phyloP scores from a whole-genome alignment of 768 basidiomycete genomes.

The Tylopilus subfusipes region DNA sequence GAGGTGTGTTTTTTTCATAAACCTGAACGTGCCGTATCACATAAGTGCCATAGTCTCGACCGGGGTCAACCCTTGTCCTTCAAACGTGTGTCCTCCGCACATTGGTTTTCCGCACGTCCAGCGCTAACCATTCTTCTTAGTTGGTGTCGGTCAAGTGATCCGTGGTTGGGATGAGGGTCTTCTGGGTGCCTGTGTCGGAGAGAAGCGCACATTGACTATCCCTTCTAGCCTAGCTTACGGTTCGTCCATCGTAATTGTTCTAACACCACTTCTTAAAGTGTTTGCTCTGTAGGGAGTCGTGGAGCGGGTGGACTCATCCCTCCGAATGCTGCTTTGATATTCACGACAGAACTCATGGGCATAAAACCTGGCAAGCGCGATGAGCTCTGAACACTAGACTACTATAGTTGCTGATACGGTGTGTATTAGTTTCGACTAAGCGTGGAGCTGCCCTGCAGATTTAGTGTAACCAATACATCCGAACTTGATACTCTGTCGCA shows the following conservation, averaged over 20 bases:
- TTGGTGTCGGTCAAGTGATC: constrained; percentile 80
- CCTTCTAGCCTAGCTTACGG: constrained; percentile 81
- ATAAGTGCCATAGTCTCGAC: constrained; percentile 48
- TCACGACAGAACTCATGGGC: constrained; percentile 80
- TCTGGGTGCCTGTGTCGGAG: constrained; percentile 77
- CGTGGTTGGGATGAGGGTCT: constrained; percentile 84
- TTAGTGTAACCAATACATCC: neutral
- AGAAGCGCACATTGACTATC: constrained; percentile 88
- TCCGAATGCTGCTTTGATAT: constrained; percentile 72
- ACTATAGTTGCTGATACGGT: neutral
- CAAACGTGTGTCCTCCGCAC: constrained; percentile 52
- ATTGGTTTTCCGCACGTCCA: neutral
- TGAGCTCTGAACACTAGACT: constrained; percentile 47
- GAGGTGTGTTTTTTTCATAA: constrained; percentile 45
- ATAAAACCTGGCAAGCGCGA: constrained; percentile 49
- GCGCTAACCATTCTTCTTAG: constrained; percentile 35
- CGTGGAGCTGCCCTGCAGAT: neutral
- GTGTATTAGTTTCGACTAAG: neutral
- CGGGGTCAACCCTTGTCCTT: constrained; percentile 73
- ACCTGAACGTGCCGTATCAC: neutral
- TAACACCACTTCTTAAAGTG: neutral
- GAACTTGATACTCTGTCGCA: neutral
- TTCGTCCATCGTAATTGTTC: constrained; percentile 36
- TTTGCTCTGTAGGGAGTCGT: constrained; percentile 49
- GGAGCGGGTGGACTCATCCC: constrained; percentile 81